Evolutionary conservation across 345 rosid genomes (phyloP).

Genomic region (Crucihimalaya himalaica): DNA sequence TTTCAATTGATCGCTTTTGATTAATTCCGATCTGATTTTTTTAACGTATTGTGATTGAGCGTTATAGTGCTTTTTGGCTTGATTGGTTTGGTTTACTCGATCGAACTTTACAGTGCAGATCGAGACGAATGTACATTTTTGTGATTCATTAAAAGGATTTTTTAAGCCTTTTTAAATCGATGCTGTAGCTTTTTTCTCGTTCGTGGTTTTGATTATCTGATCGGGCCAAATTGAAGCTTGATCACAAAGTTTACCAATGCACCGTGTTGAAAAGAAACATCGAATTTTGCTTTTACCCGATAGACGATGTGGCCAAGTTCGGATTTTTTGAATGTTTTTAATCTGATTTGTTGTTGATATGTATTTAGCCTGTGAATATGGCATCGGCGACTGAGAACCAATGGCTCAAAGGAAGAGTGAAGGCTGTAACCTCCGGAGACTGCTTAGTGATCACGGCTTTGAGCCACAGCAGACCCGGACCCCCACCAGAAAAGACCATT

Average conservation of each 20-base stretch:
- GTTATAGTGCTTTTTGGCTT: not conserved
- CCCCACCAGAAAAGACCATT: slow-evolving; percentile 81
- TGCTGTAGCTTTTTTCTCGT: slow-evolving; percentile 27
- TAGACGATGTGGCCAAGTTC: not conserved
- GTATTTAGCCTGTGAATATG: slow-evolving; percentile 40
- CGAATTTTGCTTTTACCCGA: not conserved
- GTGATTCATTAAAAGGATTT: not conserved
- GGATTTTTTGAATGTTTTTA: not conserved
- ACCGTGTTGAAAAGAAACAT: not conserved
- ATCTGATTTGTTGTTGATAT: not conserved
- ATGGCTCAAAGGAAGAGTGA: slow-evolving; percentile 80
- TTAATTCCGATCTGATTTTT: not conserved
- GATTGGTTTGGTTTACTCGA: slow-evolving; percentile 8
- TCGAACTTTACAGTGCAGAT: slow-evolving; percentile 22
- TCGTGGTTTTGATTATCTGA: slow-evolving; percentile 3
- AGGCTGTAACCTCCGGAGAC: slow-evolving; percentile 88
- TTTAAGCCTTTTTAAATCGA: not conserved
- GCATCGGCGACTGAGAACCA: slow-evolving; percentile 46
- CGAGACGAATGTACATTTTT: slow-evolving; percentile 24
- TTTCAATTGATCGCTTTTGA: not conserved
- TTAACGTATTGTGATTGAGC: not conserved
- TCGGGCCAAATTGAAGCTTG: not conserved
- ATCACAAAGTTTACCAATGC: slow-evolving; percentile 15
- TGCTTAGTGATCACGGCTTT: slow-evolving; percentile 72
- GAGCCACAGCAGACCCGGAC: slow-evolving; percentile 60